Percentiles rank a stretch among this genome's conserved stretches.
Conservation (phyloP, 805 yeast genomes). For the Cyberlindnera maclurae region DNA sequence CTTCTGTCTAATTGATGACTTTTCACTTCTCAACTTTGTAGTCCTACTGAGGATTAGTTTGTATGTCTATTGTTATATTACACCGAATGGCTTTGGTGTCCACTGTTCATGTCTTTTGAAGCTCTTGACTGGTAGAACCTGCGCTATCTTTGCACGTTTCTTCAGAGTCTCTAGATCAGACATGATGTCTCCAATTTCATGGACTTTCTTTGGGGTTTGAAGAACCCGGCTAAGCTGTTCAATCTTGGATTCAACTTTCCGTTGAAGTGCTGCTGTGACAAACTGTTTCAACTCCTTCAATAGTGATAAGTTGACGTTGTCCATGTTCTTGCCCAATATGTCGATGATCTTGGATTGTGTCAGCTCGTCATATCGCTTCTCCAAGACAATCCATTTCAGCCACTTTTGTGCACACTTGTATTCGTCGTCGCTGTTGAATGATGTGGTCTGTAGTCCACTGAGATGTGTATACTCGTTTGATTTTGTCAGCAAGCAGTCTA, state of each 20-base stretch:
- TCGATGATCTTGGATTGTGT: constrained; percentile 8
- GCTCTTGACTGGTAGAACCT: constrained; percentile 4
- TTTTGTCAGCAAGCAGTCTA: constrained; percentile 11
- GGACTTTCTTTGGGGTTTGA: constrained; percentile 1
- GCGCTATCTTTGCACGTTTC: constrained; percentile 12
- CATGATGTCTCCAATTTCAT: constrained; percentile 19
- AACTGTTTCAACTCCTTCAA: constrained; percentile 2
- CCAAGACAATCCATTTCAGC: constrained; percentile 12
- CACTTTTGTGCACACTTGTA: constrained; percentile 8
- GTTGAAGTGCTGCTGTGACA: not conserved
- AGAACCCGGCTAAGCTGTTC: not conserved
- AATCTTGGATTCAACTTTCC: not conserved
- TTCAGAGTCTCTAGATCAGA: constrained; percentile 26
- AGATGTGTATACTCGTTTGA: constrained; percentile 13
- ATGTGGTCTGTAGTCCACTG: constrained; percentile 1
- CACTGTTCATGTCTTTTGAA: constrained; percentile 28
- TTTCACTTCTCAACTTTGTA: not conserved
- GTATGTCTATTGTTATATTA: constrained; percentile 16
- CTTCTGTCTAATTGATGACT: not conserved
- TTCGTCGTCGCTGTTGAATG: constrained; percentile 6
- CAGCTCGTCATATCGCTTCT: constrained; percentile 1
- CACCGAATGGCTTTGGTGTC: constrained; percentile 53
- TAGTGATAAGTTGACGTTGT: constrained; percentile 4
- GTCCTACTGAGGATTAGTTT: not conserved
- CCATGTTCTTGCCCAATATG: constrained; percentile 12